Conservation (phyloP, 805 yeast species). For the Candida sakaeoensis region DNA sequence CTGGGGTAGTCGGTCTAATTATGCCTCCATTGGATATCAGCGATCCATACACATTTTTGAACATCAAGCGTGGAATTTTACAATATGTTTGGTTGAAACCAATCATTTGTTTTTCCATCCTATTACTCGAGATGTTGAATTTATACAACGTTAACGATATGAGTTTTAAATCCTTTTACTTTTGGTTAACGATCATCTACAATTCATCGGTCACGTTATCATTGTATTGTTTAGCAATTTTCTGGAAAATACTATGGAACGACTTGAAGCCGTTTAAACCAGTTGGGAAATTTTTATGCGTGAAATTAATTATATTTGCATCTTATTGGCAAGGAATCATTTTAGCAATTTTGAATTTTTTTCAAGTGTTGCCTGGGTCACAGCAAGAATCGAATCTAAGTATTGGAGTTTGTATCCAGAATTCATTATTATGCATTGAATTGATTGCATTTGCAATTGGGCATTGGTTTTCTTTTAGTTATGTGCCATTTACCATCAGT, state of each 20-base stretch:
- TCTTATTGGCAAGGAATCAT: slow-evolving; percentile 94
- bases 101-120: slow-evolving; percentile 56
- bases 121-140: slow-evolving; percentile 45
- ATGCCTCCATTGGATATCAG: slow-evolving; percentile 70
- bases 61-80: slow-evolving; percentile 76
- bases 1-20: slow-evolving; percentile 30
- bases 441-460: slow-evolving; percentile 80
- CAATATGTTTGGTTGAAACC: slow-evolving; percentile 98
- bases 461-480: slow-evolving; percentile 85
- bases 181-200: slow-evolving; percentile 68
- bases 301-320: slow-evolving; percentile 90
- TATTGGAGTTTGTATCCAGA: slow-evolving; percentile 64
- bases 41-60: slow-evolving; percentile 76
- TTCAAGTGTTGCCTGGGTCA: slow-evolving; percentile 41
- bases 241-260: slow-evolving; percentile 84
- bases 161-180: slow-evolving; percentile 45
- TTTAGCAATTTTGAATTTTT: slow-evolving; percentile 49
- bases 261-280: slow-evolving; percentile 82
- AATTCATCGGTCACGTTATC: slow-evolving; percentile 80
- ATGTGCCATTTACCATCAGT: slow-evolving; percentile 61
- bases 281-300: slow-evolving; percentile 88
- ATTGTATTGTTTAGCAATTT: slow-evolving; percentile 78
- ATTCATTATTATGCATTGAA: slow-evolving; percentile 77
- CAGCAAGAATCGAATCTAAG: slow-evolving; percentile 25
- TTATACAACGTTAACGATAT: slow-evolving; percentile 50